Evolutionary conservation across 2,329 filamentous ascomycete genomes (phyloP).

Genomic region (Ophiostoma sp.): DNA sequence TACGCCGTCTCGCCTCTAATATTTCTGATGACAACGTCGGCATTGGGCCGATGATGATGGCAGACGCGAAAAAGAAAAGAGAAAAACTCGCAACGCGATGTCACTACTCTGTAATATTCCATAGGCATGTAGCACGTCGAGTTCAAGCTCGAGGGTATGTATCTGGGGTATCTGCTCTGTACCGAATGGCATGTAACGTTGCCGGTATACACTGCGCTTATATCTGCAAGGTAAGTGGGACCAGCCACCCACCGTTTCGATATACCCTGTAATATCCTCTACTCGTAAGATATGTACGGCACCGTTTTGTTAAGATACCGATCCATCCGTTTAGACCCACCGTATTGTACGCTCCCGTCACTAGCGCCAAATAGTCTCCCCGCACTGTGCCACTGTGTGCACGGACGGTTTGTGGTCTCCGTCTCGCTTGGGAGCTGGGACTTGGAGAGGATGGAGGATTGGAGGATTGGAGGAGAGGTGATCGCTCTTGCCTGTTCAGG

Average conservation of each 20-base stretch:
- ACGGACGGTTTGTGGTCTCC: neutral
- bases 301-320: neutral
- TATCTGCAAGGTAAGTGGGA: neutral
- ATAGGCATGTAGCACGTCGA: conserved; percentile 5
- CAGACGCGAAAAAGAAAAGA: neutral
- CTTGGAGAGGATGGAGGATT: neutral
- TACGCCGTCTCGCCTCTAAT: neutral
- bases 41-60: neutral
- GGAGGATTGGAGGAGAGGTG: neutral
- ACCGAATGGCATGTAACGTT: conserved; percentile 8
- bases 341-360: neutral
- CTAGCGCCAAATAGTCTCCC: neutral
- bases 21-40: neutral
- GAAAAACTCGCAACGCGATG: neutral
- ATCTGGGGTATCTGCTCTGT: neutral
- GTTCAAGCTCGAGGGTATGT: neutral
- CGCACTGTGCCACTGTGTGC: conserved; percentile 2
- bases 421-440: neutral
- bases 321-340: neutral
- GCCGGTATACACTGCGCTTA: conserved; percentile 3
- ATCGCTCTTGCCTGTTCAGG: neutral
- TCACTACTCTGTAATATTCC: neutral
- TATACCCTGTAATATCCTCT: neutral
- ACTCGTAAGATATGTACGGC: no score
- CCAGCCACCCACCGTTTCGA: neutral